These are phyloP conservation scores for Naganishia liquefaciens DNA, from an alignment of 1,284 basidiomycete species.

Conservation along the genomic window DNA sequence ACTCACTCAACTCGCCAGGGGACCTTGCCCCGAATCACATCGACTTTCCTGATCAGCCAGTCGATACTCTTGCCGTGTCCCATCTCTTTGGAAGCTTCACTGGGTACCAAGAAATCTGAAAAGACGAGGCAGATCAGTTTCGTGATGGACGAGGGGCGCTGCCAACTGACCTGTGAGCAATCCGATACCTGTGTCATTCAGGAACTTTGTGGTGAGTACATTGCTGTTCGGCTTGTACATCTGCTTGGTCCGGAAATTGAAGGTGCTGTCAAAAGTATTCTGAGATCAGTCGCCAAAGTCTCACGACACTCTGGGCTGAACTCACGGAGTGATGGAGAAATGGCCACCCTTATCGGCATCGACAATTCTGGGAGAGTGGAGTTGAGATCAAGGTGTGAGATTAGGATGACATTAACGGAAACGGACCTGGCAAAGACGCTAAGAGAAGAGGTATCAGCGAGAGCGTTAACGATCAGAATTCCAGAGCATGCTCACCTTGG, in stretches of 20 bases:
- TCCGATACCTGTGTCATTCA: conserved; percentile 77
- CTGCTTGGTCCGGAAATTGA: conserved; percentile 71
- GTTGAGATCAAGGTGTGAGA: neutral
- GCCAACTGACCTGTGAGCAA: conserved; percentile 64
- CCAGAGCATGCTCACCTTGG: conserved; percentile 56
- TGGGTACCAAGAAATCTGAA: conserved; percentile 28
- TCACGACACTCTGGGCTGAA: neutral
- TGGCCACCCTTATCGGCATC: conserved; percentile 74
- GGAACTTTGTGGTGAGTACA: conserved; percentile 82
- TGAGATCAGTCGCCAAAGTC: neutral
- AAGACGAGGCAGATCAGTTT: neutral
- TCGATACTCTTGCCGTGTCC: conserved; percentile 62
- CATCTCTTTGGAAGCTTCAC: conserved; percentile 32
- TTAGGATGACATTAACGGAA: neutral
- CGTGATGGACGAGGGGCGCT: no score
- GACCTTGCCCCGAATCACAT: conserved; percentile 75
- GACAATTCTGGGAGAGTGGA: conserved; percentile 38
- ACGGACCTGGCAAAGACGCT: conserved; percentile 19
- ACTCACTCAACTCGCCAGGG: conserved; percentile 67
- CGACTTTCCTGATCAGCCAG: conserved; percentile 84
- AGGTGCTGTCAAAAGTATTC: conserved; percentile 1
- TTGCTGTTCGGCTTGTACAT: conserved; percentile 85
- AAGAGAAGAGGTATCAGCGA: neutral
- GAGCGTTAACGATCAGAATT: neutral
- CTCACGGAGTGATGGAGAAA: conserved; percentile 74